Evolutionary conservation across 225 moss, liverwort and hornwort species (phyloP).

Genomic region (Rhytidiadelphus loreus): DNA sequence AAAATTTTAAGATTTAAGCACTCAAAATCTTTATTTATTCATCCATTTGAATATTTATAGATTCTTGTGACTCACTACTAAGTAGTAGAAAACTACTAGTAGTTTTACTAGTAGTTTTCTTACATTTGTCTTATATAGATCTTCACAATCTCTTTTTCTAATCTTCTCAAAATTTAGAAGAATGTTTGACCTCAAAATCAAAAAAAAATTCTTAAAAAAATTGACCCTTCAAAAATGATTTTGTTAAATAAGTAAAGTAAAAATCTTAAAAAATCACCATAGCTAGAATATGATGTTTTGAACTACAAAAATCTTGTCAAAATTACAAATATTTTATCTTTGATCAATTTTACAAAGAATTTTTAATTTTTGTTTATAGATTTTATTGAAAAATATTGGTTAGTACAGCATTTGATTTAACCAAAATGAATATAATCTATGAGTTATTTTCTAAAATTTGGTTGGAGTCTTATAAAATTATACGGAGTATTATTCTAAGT

Average conservation of each 20-base stretch:
- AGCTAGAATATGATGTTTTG: fast-evolving
- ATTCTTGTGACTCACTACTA: not conserved
- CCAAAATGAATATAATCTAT: no score
- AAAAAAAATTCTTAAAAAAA: fast-evolving
- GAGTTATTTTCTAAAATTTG: not conserved
- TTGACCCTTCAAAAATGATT: not conserved
- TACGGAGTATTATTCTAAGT: no score
- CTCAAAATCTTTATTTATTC: not conserved
- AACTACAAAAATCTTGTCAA: not conserved
- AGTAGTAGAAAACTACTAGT: no score
- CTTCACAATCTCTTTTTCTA: fast-evolving
- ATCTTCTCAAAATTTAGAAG: not conserved
- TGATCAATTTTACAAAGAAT: not conserved
- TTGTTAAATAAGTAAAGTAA: not conserved
- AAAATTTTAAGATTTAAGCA: no score
- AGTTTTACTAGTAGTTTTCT: no score
- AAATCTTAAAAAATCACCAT: not conserved
- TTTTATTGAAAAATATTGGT: not conserved
- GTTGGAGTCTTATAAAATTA: not conserved
- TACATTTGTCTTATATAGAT: not conserved
- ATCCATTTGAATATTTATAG: not conserved
- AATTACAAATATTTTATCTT: not conserved
- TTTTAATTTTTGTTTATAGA: not conserved
- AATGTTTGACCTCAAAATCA: not conserved
- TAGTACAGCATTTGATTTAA: not conserved